Evolutionary conservation across 2,329 filamentous ascomycete species (phyloP).

Genomic region (Colletotrichum sojae): DNA sequence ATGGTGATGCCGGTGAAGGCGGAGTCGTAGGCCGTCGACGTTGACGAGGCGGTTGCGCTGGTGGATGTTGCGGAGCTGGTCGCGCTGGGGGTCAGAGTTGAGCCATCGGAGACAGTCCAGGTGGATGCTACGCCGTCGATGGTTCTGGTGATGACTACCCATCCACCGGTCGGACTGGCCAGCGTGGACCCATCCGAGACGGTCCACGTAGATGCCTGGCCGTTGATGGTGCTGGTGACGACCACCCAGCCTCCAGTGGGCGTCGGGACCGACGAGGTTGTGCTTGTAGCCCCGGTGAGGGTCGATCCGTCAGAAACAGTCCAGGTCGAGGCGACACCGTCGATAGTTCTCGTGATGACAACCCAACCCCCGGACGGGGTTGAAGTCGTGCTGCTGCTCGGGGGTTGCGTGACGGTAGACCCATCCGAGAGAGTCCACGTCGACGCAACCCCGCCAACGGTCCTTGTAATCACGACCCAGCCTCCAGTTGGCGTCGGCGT

Average conservation of each 20-base stretch:
- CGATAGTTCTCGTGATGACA: not conserved
- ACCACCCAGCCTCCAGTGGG: not conserved
- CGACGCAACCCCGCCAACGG: not conserved
- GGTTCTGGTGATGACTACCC: not conserved
- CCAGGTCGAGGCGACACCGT: not conserved
- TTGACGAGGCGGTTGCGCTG: not conserved
- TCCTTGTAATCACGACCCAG: slow-evolving; percentile 3
- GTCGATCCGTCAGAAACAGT: not conserved
- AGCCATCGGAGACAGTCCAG: not conserved
- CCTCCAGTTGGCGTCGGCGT: not conserved
- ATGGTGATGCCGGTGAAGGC: slow-evolving; percentile 35
- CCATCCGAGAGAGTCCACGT: not conserved
- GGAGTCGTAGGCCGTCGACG: not conserved
- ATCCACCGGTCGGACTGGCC: not conserved
- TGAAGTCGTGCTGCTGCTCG: not conserved
- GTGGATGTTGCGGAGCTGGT: not conserved
- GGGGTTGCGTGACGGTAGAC: not conserved
- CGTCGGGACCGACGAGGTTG: not conserved
- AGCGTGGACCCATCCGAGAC: not conserved
- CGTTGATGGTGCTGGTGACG: slow-evolving; percentile 1
- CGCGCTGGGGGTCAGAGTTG: not conserved
- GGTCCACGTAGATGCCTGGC: not conserved
- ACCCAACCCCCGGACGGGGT: not conserved
- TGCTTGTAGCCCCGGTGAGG: not conserved
- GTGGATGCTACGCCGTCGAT: not conserved